Evolutionary conservation across 306 rosid species (phyloP), one percentile per base, ranked within the genome.

Genomic region (Quercus robur): DNA sequence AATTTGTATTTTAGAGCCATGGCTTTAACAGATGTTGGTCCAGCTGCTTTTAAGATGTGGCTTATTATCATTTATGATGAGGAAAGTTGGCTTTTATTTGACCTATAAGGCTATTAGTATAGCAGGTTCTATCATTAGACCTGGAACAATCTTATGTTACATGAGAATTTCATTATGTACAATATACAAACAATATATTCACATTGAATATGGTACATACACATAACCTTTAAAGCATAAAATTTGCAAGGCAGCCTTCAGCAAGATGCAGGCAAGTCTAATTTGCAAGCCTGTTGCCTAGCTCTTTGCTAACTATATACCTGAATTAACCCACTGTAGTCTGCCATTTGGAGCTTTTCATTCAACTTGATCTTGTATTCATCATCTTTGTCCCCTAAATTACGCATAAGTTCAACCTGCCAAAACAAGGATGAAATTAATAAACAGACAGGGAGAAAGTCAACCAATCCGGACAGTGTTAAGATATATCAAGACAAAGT

Each of bases 361-460:
- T 89, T 89, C 78, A 93, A 80, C 28, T 86, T 80, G 70, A 76
- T 86, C 91, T 87, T 91, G 94, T 83, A 89, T 76, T 83, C 82
- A 61, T 91, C 96, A 75, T 95, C 99, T 82, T 85, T 89, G 76
- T 77, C 90, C 81, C 83, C 95, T 71, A 93, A 83, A 77, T 78
- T 81, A 15, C 88, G 94, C 80, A 90, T 89, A 86, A 93, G 82
- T 80, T 92, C 97, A 66, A 92, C 91, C 98, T 94, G 78, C 83
- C 78, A 82, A 80, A 70, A 55, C 21, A 17, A 38, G 26, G 9
- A 18, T 72, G 15, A 3, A 28, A 18, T 51, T 72, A 10, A 28
- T 54, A 73, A 56, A 30, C 23, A 10, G 21, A 31, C 13, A n/a
- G 18, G 4, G 25, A 18, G 31, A 52, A 28, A 63, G 20, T 63